phyloP scores from a whole-genome alignment of 2,329 filamentous ascomycete genomes.

The Diaporthe amygdali region DNA sequence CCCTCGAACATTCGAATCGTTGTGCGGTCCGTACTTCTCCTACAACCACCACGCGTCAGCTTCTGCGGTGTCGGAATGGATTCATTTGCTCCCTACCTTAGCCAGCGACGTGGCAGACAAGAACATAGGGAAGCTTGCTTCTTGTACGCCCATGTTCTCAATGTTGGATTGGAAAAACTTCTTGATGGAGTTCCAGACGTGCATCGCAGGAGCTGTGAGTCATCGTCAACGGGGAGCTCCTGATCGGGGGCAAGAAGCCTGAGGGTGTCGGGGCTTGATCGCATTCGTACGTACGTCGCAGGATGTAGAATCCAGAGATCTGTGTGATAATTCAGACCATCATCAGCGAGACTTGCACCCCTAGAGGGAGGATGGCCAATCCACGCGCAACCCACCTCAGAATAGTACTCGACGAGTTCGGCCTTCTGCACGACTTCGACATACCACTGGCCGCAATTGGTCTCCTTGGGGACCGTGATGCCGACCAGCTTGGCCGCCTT shows the following conservation, averaged over 20 bases:
- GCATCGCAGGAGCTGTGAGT: slow-evolving; percentile 47
- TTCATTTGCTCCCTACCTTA: slow-evolving; percentile 72
- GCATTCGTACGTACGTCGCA: slow-evolving; percentile 54
- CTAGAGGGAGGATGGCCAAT: not conserved
- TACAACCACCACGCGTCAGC: not conserved
- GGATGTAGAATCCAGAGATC: slow-evolving; percentile 96
- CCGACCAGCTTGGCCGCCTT: slow-evolving; percentile 10
- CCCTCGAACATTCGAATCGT: not conserved
- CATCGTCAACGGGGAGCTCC: slow-evolving; percentile 31
- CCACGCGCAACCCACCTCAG: slow-evolving; percentile 34
- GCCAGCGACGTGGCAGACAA: slow-evolving; percentile 87
- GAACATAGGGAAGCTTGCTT: slow-evolving; percentile 97
- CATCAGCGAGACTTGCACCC: not conserved
- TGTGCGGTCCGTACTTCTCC: slow-evolving; percentile 5
- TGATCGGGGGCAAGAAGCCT: slow-evolving; percentile 45
- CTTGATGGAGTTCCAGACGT: slow-evolving; percentile 70
- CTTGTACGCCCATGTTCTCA: slow-evolving; percentile 89
- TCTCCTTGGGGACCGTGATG: slow-evolving; percentile 41
- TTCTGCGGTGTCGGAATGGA: not conserved
- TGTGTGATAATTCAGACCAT: slow-evolving; percentile 46
- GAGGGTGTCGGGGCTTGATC: not conserved
- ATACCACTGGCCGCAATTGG: slow-evolving; percentile 69
- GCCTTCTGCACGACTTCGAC: slow-evolving; percentile 97
- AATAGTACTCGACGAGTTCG: slow-evolving; percentile 96
- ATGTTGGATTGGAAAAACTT: slow-evolving; percentile 77